phyloP scores from a whole-genome alignment of 2,329 filamentous ascomycete genomes.

The Scolecobasidium constrictum region DNA sequence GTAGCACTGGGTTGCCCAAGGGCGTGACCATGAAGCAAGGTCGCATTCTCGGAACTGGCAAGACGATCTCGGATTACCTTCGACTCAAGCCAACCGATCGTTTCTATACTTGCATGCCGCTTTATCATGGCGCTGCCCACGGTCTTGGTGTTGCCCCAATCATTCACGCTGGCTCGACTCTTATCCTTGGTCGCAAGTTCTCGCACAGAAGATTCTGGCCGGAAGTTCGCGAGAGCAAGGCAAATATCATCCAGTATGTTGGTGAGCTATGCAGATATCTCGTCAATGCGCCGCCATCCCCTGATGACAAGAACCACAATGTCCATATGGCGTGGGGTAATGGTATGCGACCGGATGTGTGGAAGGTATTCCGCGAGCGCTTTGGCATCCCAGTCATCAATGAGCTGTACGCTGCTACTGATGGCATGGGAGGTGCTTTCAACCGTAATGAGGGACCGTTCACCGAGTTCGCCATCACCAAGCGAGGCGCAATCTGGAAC shows the following conservation, averaged over 20 bases:
- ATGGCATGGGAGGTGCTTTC: slow-evolving; percentile 23
- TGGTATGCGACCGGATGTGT: slow-evolving; percentile 31
- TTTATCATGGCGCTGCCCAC: slow-evolving; percentile 18
- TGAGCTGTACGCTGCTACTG: slow-evolving; percentile 29
- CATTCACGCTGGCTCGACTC: slow-evolving; percentile 17
- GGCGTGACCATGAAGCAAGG: slow-evolving; percentile 17
- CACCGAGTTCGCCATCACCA: slow-evolving; percentile 21
- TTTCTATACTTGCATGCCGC: slow-evolving; percentile 27
- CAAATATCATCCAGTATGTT: slow-evolving; percentile 26
- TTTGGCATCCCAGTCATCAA: slow-evolving; percentile 28
- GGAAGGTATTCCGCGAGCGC: slow-evolving; percentile 27
- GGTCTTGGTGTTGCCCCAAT: slow-evolving; percentile 18
- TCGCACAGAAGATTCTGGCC: slow-evolving; percentile 27
- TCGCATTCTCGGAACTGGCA: slow-evolving; percentile 19
- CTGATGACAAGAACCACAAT: slow-evolving; percentile 21
- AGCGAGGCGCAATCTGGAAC: slow-evolving; percentile 25
- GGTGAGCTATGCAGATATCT: slow-evolving; percentile 27
- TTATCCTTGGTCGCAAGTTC: slow-evolving; percentile 15
- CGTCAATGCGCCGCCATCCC: slow-evolving; percentile 21
- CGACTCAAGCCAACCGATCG: slow-evolving; percentile 18
- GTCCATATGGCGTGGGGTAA: slow-evolving; percentile 27
- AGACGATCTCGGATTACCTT: slow-evolving; percentile 17
- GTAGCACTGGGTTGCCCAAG: slow-evolving; percentile 25
- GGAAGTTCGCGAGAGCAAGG: slow-evolving; percentile 20
- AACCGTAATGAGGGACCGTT: slow-evolving; percentile 24